A percentile compares a stretch with the other conserved stretches of the same genome.
phyloP scores from a whole-genome alignment of 1,284 basidiomycete genomes.

The Rugosomyces carneus region DNA sequence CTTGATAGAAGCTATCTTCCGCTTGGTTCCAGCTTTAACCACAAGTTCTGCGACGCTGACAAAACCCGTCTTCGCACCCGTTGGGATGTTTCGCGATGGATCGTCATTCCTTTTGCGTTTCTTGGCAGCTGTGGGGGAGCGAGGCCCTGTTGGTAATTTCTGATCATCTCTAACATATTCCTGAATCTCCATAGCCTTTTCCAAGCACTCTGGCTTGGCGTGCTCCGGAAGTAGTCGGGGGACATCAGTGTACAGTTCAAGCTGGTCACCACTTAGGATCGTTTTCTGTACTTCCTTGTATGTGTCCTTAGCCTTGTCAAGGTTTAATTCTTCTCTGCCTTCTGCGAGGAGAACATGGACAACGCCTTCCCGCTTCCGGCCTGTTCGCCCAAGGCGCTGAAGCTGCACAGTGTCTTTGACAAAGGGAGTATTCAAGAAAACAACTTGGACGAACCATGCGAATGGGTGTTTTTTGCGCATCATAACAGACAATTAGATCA shows the following conservation, averaged over 20 bases:
- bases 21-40: conserved; percentile 43
- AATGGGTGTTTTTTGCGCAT: conserved; percentile 93
- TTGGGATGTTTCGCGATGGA: conserved; percentile 58
- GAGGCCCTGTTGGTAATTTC: conserved; percentile 20
- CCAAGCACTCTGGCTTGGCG: conserved; percentile 70
- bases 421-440: neutral
- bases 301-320: conserved; percentile 83
- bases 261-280: conserved; percentile 79
- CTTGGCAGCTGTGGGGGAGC: conserved; percentile 30
- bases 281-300: conserved; percentile 89
- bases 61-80: conserved; percentile 57
- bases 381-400: conserved; percentile 94
- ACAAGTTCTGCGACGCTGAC: conserved; percentile 57
- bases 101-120: conserved; percentile 73
- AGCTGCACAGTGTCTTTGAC: conserved; percentile 48
- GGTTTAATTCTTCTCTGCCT: conserved; percentile 87
- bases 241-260: conserved; percentile 92
- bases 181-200: conserved; percentile 78
- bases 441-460: conserved; percentile 68
- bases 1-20: conserved; percentile 30
- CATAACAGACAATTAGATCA: conserved; percentile 97
- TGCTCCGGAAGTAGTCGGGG: conserved; percentile 79
- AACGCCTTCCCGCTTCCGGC: conserved; percentile 85
- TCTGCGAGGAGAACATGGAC: conserved; percentile 94
- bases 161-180: conserved; percentile 59